phyloP scores from a whole-genome alignment of 768 basidiomycete genomes.

The Gymnopilus dilepis region DNA sequence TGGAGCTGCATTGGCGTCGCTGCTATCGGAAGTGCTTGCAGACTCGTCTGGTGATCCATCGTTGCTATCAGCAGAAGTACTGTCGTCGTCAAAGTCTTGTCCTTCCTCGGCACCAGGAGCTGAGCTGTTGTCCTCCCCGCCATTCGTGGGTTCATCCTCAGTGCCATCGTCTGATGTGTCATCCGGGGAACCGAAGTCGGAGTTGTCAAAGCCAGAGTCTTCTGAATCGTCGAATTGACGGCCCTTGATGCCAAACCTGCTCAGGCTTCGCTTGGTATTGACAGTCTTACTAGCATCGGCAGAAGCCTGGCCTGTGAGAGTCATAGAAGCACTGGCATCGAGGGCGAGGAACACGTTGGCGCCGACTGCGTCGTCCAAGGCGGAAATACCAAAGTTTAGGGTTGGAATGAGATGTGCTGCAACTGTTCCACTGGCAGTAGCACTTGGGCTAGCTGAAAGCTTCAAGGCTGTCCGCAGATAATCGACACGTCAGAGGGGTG shows the following conservation, averaged over 20 bases:
- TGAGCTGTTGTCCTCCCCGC: too few species aligned
- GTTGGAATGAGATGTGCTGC: conserved; percentile 55
- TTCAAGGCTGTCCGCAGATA: conserved; percentile 38
- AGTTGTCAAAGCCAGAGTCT: not conserved
- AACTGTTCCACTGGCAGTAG: conserved; percentile 45
- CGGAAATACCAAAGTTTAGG: conserved; percentile 49
- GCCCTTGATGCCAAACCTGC: not conserved
- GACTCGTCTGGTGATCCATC: too few species aligned
- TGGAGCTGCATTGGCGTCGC: too few species aligned
- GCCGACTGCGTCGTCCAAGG: conserved; percentile 40
- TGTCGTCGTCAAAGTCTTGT: too few species aligned
- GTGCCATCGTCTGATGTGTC: too few species aligned
- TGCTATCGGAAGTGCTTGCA: too few species aligned
- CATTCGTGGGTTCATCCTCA: too few species aligned
- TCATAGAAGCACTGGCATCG: conserved; percentile 41
- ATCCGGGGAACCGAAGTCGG: too few species aligned
- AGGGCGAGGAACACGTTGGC: conserved; percentile 49
- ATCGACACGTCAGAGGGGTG: not conserved
- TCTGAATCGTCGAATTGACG: conserved; percentile 5
- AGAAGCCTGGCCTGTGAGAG: conserved; percentile 19
- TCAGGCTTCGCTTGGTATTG: not conserved
- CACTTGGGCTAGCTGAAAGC: conserved; percentile 44
- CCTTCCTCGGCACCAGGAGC: too few species aligned
- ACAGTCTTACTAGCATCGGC: conserved; percentile 12
- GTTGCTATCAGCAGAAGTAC: too few species aligned